Evolutionary conservation across 257 asterid genomes (phyloP).

Genomic region (Verbena officinalis): DNA sequence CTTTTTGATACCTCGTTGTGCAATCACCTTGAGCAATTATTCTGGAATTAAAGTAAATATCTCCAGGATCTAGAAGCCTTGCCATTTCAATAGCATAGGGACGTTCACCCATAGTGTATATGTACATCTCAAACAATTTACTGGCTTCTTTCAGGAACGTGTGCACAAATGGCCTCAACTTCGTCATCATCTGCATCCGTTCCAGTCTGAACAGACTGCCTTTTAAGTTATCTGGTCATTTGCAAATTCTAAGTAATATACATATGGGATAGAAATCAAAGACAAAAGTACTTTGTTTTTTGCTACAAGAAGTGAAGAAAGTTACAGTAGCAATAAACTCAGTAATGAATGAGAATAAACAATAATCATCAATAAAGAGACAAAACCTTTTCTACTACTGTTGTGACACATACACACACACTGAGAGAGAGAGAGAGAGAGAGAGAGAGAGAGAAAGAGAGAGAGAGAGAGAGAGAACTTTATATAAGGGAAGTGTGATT

Average conservation of each 20-base stretch:
- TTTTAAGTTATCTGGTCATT: slow-evolving; percentile 58
- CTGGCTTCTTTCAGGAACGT: slow-evolving; percentile 77
- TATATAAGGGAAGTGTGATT: not conserved
- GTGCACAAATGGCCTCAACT: slow-evolving; percentile 88
- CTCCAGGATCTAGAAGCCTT: slow-evolving; percentile 74
- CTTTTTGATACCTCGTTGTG: slow-evolving; percentile 79
- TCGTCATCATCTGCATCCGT: slow-evolving; percentile 87
- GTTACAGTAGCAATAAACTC: not conserved
- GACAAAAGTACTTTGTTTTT: slow-evolving; percentile 8
- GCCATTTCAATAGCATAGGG: slow-evolving; percentile 93
- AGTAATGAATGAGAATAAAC: not conserved
- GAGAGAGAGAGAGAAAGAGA: no score
- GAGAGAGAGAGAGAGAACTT: no score
- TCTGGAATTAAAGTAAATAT: slow-evolving; percentile 69
- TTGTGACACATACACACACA: no score
- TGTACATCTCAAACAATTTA: slow-evolving; percentile 80
- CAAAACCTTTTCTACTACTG: no score
- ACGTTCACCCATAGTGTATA: slow-evolving; percentile 96
- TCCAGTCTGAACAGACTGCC: slow-evolving; percentile 67
- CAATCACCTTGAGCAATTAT: slow-evolving; percentile 89
- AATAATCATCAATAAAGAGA: no score
- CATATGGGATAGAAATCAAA: slow-evolving; percentile 9
- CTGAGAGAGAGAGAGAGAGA: no score
- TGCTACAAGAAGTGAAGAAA: not conserved
- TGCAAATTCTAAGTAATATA: slow-evolving; percentile 25